Evolutionary conservation across 2,329 filamentous ascomycete genomes (phyloP).

Genomic region (Cladosporium cucumerinum): DNA sequence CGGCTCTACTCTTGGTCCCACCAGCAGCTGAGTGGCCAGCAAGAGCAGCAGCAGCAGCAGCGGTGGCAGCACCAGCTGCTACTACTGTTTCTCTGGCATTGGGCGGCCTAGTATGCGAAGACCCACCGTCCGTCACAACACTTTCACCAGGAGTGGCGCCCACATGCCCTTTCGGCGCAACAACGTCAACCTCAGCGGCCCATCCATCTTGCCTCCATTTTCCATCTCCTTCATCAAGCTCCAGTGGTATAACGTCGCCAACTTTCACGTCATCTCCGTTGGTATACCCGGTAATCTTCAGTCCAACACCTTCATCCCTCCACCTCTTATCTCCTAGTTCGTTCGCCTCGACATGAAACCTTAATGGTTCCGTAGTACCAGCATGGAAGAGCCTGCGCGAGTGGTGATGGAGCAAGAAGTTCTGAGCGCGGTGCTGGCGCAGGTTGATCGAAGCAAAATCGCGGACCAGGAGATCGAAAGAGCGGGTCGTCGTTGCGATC

Average conservation of each 20-base stretch:
- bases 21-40: background rate
- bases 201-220: conserved; percentile 17
- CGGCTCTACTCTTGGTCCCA: background rate
- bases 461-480: conserved; percentile 22
- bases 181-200: conserved; percentile 19
- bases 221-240: conserved; percentile 13
- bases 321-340: conserved; percentile 13
- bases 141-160: background rate
- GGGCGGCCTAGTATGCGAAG: background rate
- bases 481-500: conserved; percentile 3
- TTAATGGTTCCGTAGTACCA: conserved; percentile 1
- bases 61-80: background rate
- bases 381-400: background rate
- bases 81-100: background rate
- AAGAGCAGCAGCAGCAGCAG: background rate
- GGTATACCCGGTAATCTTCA: conserved; percentile 5
- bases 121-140: conserved; percentile 9
- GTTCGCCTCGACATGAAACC: background rate
- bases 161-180: background rate
- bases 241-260: background rate
- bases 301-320: conserved; percentile 12
- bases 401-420: conserved; percentile 15
- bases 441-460: conserved; percentile 19
- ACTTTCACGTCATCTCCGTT: background rate
- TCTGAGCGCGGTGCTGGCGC: conserved; percentile 22